Evolutionary conservation across 1,139 yeast genomes (phyloP).

Genomic region (Yamadazyma sp.): DNA sequence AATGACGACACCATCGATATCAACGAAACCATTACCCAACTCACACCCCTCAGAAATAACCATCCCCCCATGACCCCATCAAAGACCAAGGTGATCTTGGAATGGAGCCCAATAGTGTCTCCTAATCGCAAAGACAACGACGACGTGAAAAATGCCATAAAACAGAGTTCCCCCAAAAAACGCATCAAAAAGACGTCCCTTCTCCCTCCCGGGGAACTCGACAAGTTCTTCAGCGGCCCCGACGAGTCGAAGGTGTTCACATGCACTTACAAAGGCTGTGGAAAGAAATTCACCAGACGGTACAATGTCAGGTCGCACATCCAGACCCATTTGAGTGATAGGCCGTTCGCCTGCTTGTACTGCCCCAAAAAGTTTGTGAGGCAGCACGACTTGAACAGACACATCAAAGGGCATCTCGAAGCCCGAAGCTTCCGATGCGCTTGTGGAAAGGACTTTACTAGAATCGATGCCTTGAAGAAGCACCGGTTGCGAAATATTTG

Average conservation of each 20-base stretch:
- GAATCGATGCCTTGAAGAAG: slow-evolving; percentile 84
- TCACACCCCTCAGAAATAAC: slow-evolving; percentile 39
- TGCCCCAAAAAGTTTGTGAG: slow-evolving; percentile 78
- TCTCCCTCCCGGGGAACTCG: slow-evolving; percentile 87
- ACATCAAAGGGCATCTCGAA: slow-evolving; percentile 82
- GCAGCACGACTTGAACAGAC: slow-evolving; percentile 92
- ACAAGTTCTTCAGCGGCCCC: slow-evolving; percentile 80
- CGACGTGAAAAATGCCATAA: slow-evolving; percentile 40
- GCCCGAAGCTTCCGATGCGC: slow-evolving; percentile 71
- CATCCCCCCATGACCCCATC: slow-evolving; percentile 37
- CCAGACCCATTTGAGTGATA: slow-evolving; percentile 92
- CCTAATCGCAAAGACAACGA: slow-evolving; percentile 41
- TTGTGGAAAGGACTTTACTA: slow-evolving; percentile 89
- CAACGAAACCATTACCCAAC: slow-evolving; percentile 41
- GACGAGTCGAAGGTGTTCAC: slow-evolving; percentile 65
- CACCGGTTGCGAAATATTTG: slow-evolving; percentile 82
- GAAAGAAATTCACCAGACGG: slow-evolving; percentile 80
- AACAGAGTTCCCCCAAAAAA: slow-evolving; percentile 42
- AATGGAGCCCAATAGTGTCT: slow-evolving; percentile 59
- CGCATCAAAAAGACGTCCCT: slow-evolving; percentile 65
- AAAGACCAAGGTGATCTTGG: slow-evolving; percentile 37
- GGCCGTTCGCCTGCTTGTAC: slow-evolving; percentile 69
- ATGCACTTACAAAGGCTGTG: slow-evolving; percentile 79
- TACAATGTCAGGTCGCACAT: slow-evolving; percentile 96
- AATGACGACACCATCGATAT: slow-evolving; percentile 37